phyloP scores from a whole-genome alignment of 495 filamentous ascomycete genomes.

The Talaromyces ruber region DNA sequence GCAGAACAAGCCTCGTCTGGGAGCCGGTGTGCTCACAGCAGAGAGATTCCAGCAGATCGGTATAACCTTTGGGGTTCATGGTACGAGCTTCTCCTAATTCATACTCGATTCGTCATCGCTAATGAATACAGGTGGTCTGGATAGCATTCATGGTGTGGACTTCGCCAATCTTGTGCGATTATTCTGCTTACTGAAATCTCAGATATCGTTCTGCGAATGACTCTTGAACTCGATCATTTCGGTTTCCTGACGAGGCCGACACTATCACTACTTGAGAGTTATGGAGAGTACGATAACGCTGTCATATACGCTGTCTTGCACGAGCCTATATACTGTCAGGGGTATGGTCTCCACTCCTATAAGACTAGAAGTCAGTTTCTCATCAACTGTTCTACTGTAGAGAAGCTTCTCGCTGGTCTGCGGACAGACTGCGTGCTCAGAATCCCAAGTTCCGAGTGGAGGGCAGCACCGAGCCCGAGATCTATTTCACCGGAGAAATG shows the following conservation, averaged over 20 bases:
- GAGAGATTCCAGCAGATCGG: constrained; percentile 68
- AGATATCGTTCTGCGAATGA: constrained; percentile 61
- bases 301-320: constrained; percentile 82
- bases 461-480: constrained; percentile 35
- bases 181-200: not conserved
- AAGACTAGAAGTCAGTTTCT: not conserved
- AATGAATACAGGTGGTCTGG: constrained; percentile 47
- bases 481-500: constrained; percentile 91
- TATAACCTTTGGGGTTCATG: constrained; percentile 66
- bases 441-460: constrained; percentile 35
- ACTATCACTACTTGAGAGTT: constrained; percentile 54
- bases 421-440: constrained; percentile 39
- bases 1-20: constrained; percentile 48
- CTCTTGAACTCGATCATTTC: constrained; percentile 61
- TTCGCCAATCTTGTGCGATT: not conserved
- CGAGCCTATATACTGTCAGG: constrained; percentile 73
- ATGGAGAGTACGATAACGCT: constrained; percentile 59
- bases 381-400: constrained; percentile 14
- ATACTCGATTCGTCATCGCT: constrained; percentile 7
- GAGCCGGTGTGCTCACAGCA: constrained; percentile 59
- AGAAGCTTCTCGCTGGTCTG: constrained; percentile 54
- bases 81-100: constrained; percentile 22
- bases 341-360: constrained; percentile 20
- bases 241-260: constrained; percentile 64
- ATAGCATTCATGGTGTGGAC: constrained; percentile 50